Percentiles rank a stretch among this genome's conserved stretches.
Conservation (phyloP, 2,329 filamentous ascomycete genomes). For the Aspergillus sp. region DNA sequence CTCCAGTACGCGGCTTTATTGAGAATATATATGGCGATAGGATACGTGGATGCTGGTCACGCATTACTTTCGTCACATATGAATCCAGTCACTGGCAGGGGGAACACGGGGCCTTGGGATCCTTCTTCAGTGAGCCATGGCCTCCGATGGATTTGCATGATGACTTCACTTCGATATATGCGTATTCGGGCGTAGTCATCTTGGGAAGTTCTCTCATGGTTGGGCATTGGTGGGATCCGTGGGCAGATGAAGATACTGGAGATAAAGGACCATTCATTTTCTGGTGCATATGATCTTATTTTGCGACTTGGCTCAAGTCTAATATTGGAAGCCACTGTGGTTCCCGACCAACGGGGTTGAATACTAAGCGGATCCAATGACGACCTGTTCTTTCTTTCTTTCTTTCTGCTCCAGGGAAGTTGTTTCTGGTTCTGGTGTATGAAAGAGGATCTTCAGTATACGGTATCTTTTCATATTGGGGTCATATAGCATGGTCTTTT, state of each 20-base stretch:
- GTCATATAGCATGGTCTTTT: too few species aligned
- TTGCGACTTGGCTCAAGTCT: not conserved
- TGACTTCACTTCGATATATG: constrained; percentile 39
- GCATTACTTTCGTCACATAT: constrained; percentile 40
- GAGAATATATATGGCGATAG: constrained; percentile 32
- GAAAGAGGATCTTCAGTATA: not conserved
- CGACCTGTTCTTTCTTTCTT: too few species aligned
- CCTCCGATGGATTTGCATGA: constrained; percentile 12
- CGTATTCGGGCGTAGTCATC: constrained; percentile 49
- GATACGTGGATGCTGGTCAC: constrained; percentile 34
- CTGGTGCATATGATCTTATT: not conserved
- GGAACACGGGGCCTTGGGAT: not conserved
- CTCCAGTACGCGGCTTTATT: constrained; percentile 34
- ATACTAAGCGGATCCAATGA: too few species aligned
- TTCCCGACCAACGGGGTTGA: too few species aligned
- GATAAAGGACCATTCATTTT: constrained; percentile 6
- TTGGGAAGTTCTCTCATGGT: constrained; percentile 50
- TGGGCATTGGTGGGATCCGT: constrained; percentile 47
- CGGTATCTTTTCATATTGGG: not conserved
- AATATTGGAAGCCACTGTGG: not conserved
- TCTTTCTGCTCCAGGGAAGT: too few species aligned
- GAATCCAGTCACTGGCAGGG: constrained; percentile 8
- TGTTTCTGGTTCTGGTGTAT: not conserved
- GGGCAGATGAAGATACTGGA: not conserved
- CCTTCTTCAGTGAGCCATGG: constrained; percentile 16